Percentiles rank a stretch among this genome's conserved stretches.
Conservation (phyloP, 495 filamentous ascomycete genomes). For the Talaromyces stipitatus region DNA sequence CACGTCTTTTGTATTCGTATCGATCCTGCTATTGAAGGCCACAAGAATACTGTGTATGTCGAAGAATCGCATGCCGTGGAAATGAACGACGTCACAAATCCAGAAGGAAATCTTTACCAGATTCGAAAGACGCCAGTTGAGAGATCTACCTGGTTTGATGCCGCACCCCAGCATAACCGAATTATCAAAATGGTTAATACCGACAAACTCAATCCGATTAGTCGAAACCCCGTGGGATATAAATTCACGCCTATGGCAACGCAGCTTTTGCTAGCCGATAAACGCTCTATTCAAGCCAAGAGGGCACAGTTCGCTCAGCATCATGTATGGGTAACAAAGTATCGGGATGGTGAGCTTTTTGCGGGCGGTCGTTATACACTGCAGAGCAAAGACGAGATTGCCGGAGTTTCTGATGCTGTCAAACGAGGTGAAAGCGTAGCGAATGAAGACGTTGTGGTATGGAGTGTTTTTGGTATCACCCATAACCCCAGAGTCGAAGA, state of each 20-base stretch:
- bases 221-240: conserved; percentile 69
- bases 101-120: conserved; percentile 73
- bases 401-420: conserved; percentile 51
- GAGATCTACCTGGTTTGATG: conserved; percentile 60
- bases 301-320: conserved; percentile 84
- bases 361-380: conserved; percentile 84
- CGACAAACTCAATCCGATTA: conserved; percentile 60
- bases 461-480: conserved; percentile 54
- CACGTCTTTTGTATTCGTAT: conserved; percentile 89
- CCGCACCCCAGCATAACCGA: conserved; percentile 58
- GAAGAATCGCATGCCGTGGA: conserved; percentile 71
- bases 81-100: conserved; percentile 64
- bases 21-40: conserved; percentile 76
- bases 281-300: conserved; percentile 61
- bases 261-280: conserved; percentile 73
- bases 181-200: conserved; percentile 78
- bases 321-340: conserved; percentile 75
- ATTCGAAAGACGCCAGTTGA: conserved; percentile 53
- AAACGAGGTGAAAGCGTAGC: conserved; percentile 46
- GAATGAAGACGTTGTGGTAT: conserved; percentile 40
- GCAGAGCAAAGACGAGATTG: conserved; percentile 55
- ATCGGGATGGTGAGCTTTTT: conserved; percentile 74
- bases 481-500: conserved; percentile 58
- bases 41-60: conserved; percentile 59
- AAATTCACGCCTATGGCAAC: conserved; percentile 71